Base-by-base conservation (phyloP, 148 eudicot species). In the Heliosperma pusillum region DNA sequence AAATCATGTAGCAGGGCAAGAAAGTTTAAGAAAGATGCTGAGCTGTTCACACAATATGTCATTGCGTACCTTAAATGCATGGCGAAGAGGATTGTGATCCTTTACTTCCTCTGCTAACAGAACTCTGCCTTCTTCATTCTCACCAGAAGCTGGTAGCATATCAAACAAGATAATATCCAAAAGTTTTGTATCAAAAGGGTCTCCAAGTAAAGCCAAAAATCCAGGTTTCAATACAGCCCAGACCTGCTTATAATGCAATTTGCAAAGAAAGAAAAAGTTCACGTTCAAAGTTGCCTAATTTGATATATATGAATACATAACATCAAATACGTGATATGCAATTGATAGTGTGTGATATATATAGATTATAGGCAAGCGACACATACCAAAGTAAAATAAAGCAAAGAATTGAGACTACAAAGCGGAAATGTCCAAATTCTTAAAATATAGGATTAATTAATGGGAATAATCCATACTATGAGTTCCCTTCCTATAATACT, bases 81-180 rank as follows among this genome's bases (percentile, higher is more conserved):
- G 92, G 33, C 98, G 96, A 59, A 94, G 75, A 76, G 98, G 98
- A 77, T 94, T 94, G 69, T 79, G 90, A 74, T 94, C 98, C 74
- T 87, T 88, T n/a, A 90, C 80, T 87, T 94, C 98, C 84, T 88
- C 88, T 62, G 98, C 97, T 82, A 94, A 81, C 57, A 89, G 83
- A 67, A 90, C 87, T 40, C 97, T 85, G 77, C 86, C 92, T 78
- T 90, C 98, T 73, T 87, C 96, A 74, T 88, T 85, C 22, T 89
- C 93, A 83, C 87, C 93, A 53, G 98, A 91, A 74, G 96, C 83
- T 56, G 97, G 87, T 66, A 84, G 76, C 78, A 84, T 78, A 79
- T 84, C 87, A 79, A 84, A 84, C 27, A 84, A 82, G 57, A 84
- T 79, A 66, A 84, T 84, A 79, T 84, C 87, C 76, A 84, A 74